Evolutionary conservation across 2,329 filamentous ascomycete species (phyloP).

Genomic region (Furcasterigmium sp.): DNA sequence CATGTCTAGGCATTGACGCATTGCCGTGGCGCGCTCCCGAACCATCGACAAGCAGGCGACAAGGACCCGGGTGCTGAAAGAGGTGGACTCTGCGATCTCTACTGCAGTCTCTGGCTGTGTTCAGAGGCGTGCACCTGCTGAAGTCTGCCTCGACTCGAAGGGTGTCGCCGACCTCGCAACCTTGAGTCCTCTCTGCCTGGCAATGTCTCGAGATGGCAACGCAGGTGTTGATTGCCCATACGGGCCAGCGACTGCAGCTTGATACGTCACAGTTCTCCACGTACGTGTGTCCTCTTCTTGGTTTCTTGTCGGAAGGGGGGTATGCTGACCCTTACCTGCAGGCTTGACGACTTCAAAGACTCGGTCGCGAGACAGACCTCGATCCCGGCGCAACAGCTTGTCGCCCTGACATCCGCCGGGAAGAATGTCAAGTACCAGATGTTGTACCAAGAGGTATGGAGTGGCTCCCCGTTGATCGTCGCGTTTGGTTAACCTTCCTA

Average conservation of each 20-base stretch:
- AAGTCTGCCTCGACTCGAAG: too few species aligned
- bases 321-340: slow-evolving; percentile 25
- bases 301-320: background rate
- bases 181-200: slow-evolving; percentile 6
- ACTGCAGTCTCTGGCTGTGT: too few species aligned
- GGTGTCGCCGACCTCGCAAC: too few species aligned
- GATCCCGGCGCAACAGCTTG: slow-evolving; percentile 73
- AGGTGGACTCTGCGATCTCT: too few species aligned
- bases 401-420: slow-evolving; percentile 79
- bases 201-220: slow-evolving; percentile 73
- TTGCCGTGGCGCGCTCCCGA: too few species aligned
- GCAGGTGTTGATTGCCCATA: slow-evolving; percentile 87
- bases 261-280: slow-evolving; percentile 71
- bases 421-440: slow-evolving; percentile 79
- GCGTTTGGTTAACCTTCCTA: slow-evolving; percentile 27
- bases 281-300: slow-evolving; percentile 41
- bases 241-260: slow-evolving; percentile 77
- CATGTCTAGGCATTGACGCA: too few species aligned
- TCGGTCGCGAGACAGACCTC: slow-evolving; percentile 73
- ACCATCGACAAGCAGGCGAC: too few species aligned
- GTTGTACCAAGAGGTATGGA: slow-evolving; percentile 69
- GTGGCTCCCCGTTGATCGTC: background rate
- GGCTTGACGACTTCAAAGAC: slow-evolving; percentile 77
- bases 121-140: too few species aligned
- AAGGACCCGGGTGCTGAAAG: too few species aligned